A percentile compares a stretch with the other conserved stretches of the same genome.
Conservation (phyloP, 176 grass and related monocot genomes). For the Alopecurus myosuroides region DNA sequence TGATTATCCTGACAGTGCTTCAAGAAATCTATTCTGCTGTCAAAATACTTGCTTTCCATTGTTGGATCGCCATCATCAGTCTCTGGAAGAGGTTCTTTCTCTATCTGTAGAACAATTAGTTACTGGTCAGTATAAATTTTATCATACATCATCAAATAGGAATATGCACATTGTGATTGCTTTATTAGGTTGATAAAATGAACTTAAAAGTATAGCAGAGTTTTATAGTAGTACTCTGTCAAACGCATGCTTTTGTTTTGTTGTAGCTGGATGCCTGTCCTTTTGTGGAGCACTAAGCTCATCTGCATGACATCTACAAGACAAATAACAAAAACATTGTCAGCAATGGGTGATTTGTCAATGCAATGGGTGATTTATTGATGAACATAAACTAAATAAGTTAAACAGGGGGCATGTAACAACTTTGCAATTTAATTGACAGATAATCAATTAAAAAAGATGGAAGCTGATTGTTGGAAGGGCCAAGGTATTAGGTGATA, state of each 20-base stretch:
- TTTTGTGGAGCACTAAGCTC: conserved; percentile 59
- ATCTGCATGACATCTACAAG: conserved; percentile 59
- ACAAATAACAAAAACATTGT: conserved; percentile 18
- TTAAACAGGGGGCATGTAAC: neutral
- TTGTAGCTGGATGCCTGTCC: conserved; percentile 71
- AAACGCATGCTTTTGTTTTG: conserved; percentile 77
- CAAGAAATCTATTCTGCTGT: conserved; percentile 76
- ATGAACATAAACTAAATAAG: neutral
- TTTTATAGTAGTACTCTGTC: conserved; percentile 43
- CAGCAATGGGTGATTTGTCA: neutral
- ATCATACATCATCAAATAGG: conserved; percentile 13
- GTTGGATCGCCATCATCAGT: conserved; percentile 65
- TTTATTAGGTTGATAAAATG: neutral
- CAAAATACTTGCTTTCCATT: conserved; percentile 84
- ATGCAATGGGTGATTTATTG: neutral
- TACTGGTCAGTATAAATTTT: conserved; percentile 32
- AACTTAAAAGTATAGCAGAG: neutral
- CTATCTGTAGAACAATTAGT: conserved; percentile 46
- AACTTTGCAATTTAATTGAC: neutral
- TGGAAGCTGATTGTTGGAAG: neutral
- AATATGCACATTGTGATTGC: neutral
- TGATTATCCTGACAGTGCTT: conserved; percentile 73
- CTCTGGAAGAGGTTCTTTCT: conserved; percentile 43
- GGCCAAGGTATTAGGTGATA: neutral
- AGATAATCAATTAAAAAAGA: neutral